Percentiles rank a stretch among this genome's conserved stretches.
Evolutionary conservation across 2,329 filamentous ascomycete species (phyloP).

Genomic region (Teratosphaeria nubilosa): DNA sequence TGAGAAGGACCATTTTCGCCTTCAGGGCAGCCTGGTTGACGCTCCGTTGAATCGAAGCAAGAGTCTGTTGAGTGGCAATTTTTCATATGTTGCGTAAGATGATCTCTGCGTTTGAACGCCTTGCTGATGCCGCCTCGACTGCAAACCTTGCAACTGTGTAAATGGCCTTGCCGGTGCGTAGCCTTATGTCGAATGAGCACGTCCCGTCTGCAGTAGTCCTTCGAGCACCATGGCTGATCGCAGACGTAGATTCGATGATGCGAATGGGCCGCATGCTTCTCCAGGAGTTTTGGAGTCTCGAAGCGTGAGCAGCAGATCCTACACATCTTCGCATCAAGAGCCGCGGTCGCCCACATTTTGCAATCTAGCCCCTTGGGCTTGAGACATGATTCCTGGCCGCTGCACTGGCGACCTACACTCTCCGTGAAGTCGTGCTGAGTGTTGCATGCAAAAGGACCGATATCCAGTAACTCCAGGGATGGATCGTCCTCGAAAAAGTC

Average conservation of each 20-base stretch:
- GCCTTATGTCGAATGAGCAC: not conserved
- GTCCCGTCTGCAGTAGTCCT: slow-evolving; percentile 6
- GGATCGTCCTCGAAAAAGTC: not conserved
- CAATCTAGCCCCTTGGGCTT: not conserved
- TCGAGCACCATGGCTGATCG: not conserved
- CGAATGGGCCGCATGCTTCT: slow-evolving; percentile 4
- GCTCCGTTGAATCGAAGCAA: not conserved
- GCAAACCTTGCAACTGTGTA: not conserved
- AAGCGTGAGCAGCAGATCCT: not conserved
- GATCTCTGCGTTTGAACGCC: slow-evolving; percentile 8
- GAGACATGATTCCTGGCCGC: not conserved
- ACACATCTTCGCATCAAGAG: not conserved
- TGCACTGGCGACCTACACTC: not conserved
- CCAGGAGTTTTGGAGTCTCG: not conserved
- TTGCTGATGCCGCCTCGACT: not conserved
- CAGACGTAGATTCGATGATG: slow-evolving; percentile 5
- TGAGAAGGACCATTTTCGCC: not conserved
- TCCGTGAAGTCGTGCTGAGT: not conserved
- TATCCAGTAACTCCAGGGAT: not conserved
- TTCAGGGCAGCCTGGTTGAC: not conserved
- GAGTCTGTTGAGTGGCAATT: not conserved
- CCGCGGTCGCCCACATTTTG: not conserved
- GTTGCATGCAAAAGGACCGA: not conserved
- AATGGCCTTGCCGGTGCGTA: not conserved
- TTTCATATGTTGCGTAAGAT: slow-evolving; percentile 5